These are phyloP conservation scores for Mucor velutinosus DNA, from an alignment of 371 early-diverging fungal species.

Conservation along the genomic window DNA sequence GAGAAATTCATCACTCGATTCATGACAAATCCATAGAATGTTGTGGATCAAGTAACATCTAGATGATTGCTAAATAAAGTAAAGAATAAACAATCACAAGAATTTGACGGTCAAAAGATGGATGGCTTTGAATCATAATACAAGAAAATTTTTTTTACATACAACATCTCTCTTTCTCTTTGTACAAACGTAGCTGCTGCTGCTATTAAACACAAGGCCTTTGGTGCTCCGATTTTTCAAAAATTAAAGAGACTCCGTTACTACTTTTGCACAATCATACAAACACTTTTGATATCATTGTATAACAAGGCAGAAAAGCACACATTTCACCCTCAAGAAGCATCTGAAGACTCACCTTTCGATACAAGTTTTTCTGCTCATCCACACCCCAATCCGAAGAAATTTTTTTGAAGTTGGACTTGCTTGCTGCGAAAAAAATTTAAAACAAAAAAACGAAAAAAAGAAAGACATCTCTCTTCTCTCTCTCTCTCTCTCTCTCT, in stretches of 20 bases:
- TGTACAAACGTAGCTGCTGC: conserved; percentile 12
- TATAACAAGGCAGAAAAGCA: not conserved
- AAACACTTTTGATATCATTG: not conserved
- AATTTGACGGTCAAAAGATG: not conserved
- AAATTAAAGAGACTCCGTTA: conserved; percentile 24
- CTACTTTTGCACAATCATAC: conserved; percentile 1
- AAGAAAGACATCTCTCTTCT: not conserved
- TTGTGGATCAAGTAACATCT: conserved; percentile 1
- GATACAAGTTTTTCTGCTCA: not conserved
- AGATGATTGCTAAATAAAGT: not conserved
- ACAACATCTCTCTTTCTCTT: conserved; percentile 4
- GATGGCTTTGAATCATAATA: conserved; percentile 21
- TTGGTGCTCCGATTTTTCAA: conserved; percentile 32
- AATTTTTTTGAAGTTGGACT: not conserved
- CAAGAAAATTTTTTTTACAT: conserved; percentile 13
- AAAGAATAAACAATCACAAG: conserved; percentile 13
- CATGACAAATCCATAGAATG: not conserved
- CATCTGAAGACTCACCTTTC: not conserved
- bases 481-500: not conserved
- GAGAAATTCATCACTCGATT: conserved; percentile 9
- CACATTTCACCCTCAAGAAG: not conserved
- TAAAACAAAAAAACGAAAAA: conserved; percentile 5
- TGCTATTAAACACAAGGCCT: conserved; percentile 28
- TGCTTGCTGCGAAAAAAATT: conserved; percentile 2
- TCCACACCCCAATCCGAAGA: not conserved